Evolutionary conservation across 768 basidiomycete species (phyloP), one percentile per base, ranked within the genome.

Genomic region (Hericium rajendrae): DNA sequence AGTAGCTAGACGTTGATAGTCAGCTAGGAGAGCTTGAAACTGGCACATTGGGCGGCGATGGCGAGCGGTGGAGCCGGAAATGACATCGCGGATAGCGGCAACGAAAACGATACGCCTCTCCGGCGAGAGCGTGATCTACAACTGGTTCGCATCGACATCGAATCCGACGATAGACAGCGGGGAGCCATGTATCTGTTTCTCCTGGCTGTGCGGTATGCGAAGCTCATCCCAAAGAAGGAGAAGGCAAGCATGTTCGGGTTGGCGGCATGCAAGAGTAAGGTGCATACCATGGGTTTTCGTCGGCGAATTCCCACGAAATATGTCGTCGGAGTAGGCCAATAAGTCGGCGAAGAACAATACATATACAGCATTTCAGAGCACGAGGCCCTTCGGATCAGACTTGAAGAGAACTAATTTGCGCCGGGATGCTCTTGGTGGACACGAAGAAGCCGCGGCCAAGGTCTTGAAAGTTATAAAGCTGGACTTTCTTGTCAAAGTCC

Each of bases 151-250:
- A 1, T 73, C 65, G 15, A 73, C 28, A 8, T 72, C 66, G n/a
- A 75, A 61, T 2, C 66, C 12, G 53, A 4, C 70, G 67, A 2
- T 72, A 72, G 2, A 60, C 18, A 55, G 20, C 6, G 54, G 10
- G 1, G 51, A 59, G 0, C 73, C 74, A 16, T 16, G 70, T 0
- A 74, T 9, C 59, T 79, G 78, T 56, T 78, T 79, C 2, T 51
- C 37, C 10, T 64, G 56, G 8, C 73, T 66, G 60, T 78, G 74
- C 0, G 73, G 74, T 11, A 76, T 64, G 0, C 72, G 68, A 15
- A 77, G 60, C 2, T 65, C 48, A 60, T 78, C 76, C 70, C 72
- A 77, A 1, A 78, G 68, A 1, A 40, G 41, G 0, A 79, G 70
- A 1, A 77, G 66, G 2, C 41, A n/a, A 2, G 56, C 65, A 60